Evolutionary conservation across 2,329 filamentous ascomycete species (phyloP), one percentile per base, ranked within the genome.

Genomic region (Pseudogymnoascus sp.): DNA sequence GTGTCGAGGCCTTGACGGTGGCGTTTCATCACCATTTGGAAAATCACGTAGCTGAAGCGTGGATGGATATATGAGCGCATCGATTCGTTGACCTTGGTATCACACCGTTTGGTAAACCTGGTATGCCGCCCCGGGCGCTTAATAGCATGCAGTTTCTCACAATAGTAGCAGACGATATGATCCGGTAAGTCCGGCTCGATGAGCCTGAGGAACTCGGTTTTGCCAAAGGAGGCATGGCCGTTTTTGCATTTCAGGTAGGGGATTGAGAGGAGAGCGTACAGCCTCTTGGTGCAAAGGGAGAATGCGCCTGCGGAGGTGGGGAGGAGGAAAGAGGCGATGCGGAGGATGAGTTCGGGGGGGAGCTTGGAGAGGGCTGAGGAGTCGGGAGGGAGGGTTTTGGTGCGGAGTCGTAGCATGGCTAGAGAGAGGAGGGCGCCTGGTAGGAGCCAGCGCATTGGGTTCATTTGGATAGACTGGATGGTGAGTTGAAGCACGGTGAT

Each of bases 1-100:
- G 25, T 33, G 18, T 65, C 60, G 2, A 42, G 23, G 14, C 62
- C 65, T 61, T 64, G 59, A 4, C 62, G 47, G 63, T 66, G 44
- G 4, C 59, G 60, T 38, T 66, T 66, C 65, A 66, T 65, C 21
- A 53, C 42, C 62, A 66, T 66, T 16, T 65, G 40, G n/a, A 65
- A 66, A 5, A 65, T 14, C 1, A 50, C 63, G 14, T 64, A 61
- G 18, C 60, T 63, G 61, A 65, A 66, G n/a, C 62, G 33, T 16
- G 56, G 25, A 33, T 66, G 63, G n/a, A 66, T 66, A 47, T 38
- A 65, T 37, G 21, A 59, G 35, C 44, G 61, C 4, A 59, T 61
- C 14, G 47, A 59, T 10, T 28, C 35, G 44, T 61, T 60, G 62
- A 23, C 59, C 38, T 33, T 50, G 42, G 25, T 23, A n/a, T 37